phyloP scores from a whole-genome alignment of 2,329 filamentous ascomycete species.

The Ilyonectria sp. region DNA sequence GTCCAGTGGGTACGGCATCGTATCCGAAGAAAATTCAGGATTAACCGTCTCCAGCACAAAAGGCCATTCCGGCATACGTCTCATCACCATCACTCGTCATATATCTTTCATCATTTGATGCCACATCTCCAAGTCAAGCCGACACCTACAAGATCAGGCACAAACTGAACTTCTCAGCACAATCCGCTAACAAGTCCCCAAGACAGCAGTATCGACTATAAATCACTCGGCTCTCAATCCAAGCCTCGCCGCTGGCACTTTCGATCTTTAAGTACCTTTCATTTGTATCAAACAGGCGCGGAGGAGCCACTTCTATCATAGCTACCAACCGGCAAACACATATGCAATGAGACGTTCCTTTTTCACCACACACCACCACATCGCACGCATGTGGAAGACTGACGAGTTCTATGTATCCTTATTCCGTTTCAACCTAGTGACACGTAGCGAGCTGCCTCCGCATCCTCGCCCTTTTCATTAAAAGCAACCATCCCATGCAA shows the following conservation, averaged over 20 bases:
- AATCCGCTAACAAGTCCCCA: too few species aligned
- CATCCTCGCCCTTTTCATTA: conserved; percentile 54
- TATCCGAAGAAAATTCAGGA: too few species aligned
- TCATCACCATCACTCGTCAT: too few species aligned
- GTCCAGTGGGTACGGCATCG: too few species aligned
- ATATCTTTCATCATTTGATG: too few species aligned
- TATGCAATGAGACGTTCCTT: conserved; percentile 36
- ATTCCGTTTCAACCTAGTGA: conserved; percentile 53
- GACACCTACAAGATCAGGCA: too few species aligned
- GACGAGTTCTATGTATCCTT: conserved; percentile 51
- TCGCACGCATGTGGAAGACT: conserved; percentile 35
- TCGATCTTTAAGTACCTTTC: conserved; percentile 8
- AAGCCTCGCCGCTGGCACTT: neutral
- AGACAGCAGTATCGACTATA: too few species aligned
- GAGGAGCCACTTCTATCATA: conserved; percentile 19
- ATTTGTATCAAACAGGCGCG: conserved; percentile 20
- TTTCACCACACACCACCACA: conserved; percentile 33
- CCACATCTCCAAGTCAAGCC: too few species aligned
- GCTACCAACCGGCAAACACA: conserved; percentile 18
- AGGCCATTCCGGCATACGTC: too few species aligned
- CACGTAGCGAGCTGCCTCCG: conserved; percentile 52
- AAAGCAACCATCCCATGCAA: conserved; percentile 55
- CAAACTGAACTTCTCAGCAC: neutral
- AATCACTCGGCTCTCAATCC: too few species aligned
- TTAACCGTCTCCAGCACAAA: too few species aligned